Percentiles rank a stretch among this genome's conserved stretches.
phyloP scores from a whole-genome alignment of 805 yeast species.

The Teunomyces tritomae region DNA sequence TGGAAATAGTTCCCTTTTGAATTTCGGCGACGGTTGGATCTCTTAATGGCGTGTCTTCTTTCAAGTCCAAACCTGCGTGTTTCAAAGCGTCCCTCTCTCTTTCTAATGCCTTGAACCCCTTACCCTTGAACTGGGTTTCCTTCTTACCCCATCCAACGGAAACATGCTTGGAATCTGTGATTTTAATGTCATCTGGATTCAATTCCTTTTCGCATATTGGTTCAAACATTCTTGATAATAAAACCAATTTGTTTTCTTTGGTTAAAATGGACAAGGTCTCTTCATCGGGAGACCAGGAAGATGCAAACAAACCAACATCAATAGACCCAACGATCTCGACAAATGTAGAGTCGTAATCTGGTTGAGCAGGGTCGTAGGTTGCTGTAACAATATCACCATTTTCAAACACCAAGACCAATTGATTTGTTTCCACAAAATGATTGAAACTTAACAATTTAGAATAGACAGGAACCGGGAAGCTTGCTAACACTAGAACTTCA shows the following conservation, averaged over 20 bases:
- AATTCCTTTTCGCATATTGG: constrained; percentile 67
- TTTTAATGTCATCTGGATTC: constrained; percentile 56
- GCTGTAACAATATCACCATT: constrained; percentile 78
- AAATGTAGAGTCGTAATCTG: constrained; percentile 53
- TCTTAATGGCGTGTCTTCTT: constrained; percentile 54
- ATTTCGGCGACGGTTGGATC: constrained; percentile 86
- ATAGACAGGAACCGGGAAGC: constrained; percentile 44
- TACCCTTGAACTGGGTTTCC: constrained; percentile 95
- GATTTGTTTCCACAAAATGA: constrained; percentile 69
- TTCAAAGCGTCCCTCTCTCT: constrained; percentile 55
- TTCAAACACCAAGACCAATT: constrained; percentile 61
- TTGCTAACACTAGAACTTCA: constrained; percentile 52
- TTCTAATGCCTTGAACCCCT: constrained; percentile 72
- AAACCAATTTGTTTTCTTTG: constrained; percentile 52
- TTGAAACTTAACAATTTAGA: constrained; percentile 49
- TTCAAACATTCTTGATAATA: constrained; percentile 76
- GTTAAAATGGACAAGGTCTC: constrained; percentile 77
- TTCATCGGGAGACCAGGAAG: constrained; percentile 89
- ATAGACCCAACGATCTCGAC: constrained; percentile 80
- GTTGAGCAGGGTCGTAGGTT: constrained; percentile 49
- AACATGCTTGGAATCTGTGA: constrained; percentile 70
- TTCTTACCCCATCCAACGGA: constrained; percentile 98
- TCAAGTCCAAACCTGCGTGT: constrained; percentile 67
- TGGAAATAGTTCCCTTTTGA: constrained; percentile 64
- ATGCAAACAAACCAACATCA: constrained; percentile 69